A percentile compares a stretch with the other conserved stretches of the same genome.
Conservation (phyloP, 306 rosid genomes). For the Quillaja saponaria region DNA sequence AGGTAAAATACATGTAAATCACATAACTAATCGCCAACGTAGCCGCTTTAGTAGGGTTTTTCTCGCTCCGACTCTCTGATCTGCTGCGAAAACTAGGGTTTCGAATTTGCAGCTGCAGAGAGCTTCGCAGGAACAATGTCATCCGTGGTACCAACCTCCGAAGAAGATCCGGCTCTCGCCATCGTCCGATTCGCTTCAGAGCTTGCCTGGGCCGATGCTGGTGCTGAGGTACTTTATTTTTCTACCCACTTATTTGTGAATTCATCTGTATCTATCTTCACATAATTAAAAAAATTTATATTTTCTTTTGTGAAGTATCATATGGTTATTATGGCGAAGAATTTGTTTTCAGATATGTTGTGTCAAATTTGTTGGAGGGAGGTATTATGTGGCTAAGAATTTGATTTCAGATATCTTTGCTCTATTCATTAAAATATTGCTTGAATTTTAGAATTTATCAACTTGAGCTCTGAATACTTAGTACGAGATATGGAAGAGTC, state of each 20-base stretch:
- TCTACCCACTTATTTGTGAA: background rate
- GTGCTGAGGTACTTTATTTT: conserved; percentile 60
- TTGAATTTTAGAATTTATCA: too few relatives aligned
- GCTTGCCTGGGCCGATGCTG: conserved; percentile 95
- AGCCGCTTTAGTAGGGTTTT: conserved; percentile 45
- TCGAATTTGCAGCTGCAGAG: conserved; percentile 32
- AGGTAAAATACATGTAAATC: too few relatives aligned
- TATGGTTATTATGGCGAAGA: background rate
- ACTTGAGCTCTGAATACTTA: too few relatives aligned
- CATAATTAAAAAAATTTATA: background rate
- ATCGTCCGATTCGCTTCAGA: conserved; percentile 80
- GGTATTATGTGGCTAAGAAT: background rate
- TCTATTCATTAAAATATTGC: too few relatives aligned
- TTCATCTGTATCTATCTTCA: background rate
- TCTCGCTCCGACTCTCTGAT: background rate
- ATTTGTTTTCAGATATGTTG: background rate
- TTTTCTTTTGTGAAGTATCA: too few relatives aligned
- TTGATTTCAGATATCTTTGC: too few relatives aligned
- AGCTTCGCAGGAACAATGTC: conserved; percentile 54
- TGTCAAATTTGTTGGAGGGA: background rate
- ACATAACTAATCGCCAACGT: background rate
- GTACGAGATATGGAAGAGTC: too few relatives aligned
- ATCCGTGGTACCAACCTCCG: conserved; percentile 85
- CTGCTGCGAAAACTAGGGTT: conserved; percentile 40
- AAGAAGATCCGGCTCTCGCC: conserved; percentile 81